phyloP scores from a whole-genome alignment of 1,284 basidiomycete species.

The Ustilago cynodontis region DNA sequence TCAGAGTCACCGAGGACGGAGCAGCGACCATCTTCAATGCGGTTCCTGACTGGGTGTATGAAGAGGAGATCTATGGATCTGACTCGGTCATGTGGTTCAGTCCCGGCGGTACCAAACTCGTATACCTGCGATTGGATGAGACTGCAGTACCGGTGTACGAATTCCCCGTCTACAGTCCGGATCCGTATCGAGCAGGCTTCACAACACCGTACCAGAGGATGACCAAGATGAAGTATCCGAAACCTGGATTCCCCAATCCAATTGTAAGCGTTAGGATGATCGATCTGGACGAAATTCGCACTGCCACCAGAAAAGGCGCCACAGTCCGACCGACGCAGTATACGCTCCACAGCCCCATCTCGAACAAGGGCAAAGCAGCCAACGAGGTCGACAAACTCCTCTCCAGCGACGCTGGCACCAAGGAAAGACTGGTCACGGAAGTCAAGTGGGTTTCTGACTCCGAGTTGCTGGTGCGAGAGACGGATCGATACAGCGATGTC shows the following conservation, averaged over 20 bases:
- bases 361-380: slow-evolving; percentile 55
- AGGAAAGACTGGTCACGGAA: slow-evolving; percentile 77
- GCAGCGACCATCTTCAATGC: slow-evolving; percentile 89
- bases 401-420: slow-evolving; percentile 74
- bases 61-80: slow-evolving; percentile 75
- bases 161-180: slow-evolving; percentile 86
- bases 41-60: slow-evolving; percentile 82
- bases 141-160: slow-evolving; percentile 85
- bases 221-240: slow-evolving; percentile 71
- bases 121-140: slow-evolving; percentile 90
- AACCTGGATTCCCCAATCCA: slow-evolving; percentile 90
- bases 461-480: slow-evolving; percentile 85
- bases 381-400: slow-evolving; percentile 71
- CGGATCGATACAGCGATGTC: slow-evolving; percentile 73
- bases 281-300: slow-evolving; percentile 50
- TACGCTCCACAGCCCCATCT: slow-evolving; percentile 35
- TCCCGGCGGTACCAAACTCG: slow-evolving; percentile 82
- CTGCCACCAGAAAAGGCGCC: slow-evolving; percentile 14
- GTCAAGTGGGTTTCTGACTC: slow-evolving; percentile 85
- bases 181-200: slow-evolving; percentile 38
- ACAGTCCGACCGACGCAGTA: slow-evolving; percentile 27
- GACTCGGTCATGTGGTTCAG: slow-evolving; percentile 91
- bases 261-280: slow-evolving; percentile 82
- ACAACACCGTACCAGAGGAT: slow-evolving; percentile 56
- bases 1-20: slow-evolving; percentile 85